Evolutionary conservation across 768 basidiomycete genomes (phyloP).

Genomic region (Boletus barrowsii): DNA sequence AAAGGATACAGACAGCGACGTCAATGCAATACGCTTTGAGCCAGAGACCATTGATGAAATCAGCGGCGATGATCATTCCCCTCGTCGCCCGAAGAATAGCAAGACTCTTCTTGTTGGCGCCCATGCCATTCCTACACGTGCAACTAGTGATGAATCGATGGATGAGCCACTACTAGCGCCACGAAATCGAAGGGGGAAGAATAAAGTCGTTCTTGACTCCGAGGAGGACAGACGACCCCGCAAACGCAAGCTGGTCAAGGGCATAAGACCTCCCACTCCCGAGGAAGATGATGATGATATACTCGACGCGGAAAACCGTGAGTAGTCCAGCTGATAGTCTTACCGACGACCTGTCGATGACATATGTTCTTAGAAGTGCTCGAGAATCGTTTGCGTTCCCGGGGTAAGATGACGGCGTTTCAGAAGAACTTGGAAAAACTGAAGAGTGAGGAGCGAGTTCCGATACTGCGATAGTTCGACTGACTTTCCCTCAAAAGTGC

Average conservation of each 20-base stretch:
- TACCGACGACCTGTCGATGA: neutral
- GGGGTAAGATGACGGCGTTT: conserved; percentile 57
- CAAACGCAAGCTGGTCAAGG: conserved; percentile 43
- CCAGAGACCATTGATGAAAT: conserved; percentile 22
- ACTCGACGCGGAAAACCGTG: conserved; percentile 52
- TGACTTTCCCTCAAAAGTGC: conserved; percentile 8
- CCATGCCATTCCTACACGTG: conserved; percentile 10
- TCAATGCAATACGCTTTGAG: conserved; percentile 52
- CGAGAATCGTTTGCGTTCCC: conserved; percentile 56
- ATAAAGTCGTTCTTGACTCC: conserved; percentile 26
- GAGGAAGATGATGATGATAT: conserved; percentile 43
- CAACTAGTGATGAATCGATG: conserved; percentile 21
- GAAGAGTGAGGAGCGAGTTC: conserved; percentile 43
- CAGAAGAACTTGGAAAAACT: conserved; percentile 64
- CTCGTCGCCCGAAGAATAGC: conserved; percentile 24
- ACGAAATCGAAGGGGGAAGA: conserved; percentile 22
- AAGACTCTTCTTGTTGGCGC: conserved; percentile 10
- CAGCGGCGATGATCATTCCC: conserved; percentile 26
- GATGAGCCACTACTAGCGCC: conserved; percentile 19
- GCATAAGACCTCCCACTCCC: conserved; percentile 39
- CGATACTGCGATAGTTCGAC: neutral
- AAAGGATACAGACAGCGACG: conserved; percentile 39
- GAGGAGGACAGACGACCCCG: conserved; percentile 37
- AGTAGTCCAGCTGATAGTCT: conserved; percentile 17
- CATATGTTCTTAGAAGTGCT: conserved; percentile 50